phyloP scores from a whole-genome alignment of 495 filamentous ascomycete genomes.

The Ramalina peruviana region DNA sequence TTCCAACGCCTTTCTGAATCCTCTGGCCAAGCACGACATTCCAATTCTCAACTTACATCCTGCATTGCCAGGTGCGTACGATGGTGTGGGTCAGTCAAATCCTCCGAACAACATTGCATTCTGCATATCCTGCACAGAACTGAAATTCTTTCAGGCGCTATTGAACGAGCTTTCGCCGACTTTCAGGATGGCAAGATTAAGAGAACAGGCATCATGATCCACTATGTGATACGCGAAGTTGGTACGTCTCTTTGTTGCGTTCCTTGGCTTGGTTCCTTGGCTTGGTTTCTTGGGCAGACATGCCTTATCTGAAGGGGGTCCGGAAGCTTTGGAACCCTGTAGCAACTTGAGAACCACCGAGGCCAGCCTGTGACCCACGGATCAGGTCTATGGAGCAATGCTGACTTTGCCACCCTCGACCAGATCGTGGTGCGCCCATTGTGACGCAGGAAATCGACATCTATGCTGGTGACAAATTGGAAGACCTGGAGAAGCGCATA shows the following conservation, averaged over 20 bases:
- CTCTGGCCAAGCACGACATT: slow-evolving; percentile 43
- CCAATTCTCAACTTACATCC: slow-evolving; percentile 82
- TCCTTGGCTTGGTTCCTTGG: too few species aligned
- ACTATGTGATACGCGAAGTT: slow-evolving; percentile 73
- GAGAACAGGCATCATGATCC: slow-evolving; percentile 80
- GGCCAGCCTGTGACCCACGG: too few species aligned
- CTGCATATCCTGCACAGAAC: slow-evolving; percentile 13
- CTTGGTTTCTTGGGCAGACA: too few species aligned
- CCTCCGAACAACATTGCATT: slow-evolving; percentile 1
- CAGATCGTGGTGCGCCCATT: not conserved
- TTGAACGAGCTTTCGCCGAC: slow-evolving; percentile 62
- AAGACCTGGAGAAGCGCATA: slow-evolving; percentile 54
- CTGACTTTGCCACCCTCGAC: not conserved
- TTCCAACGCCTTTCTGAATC: slow-evolving; percentile 47
- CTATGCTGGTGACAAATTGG: slow-evolving; percentile 45
- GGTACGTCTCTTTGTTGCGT: slow-evolving; percentile 25
- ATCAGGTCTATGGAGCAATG: too few species aligned
- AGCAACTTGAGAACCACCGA: too few species aligned
- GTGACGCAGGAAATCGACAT: slow-evolving; percentile 23
- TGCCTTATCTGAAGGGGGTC: too few species aligned
- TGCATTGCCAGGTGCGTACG: slow-evolving; percentile 59
- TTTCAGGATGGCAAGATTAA: slow-evolving; percentile 57
- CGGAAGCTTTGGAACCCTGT: too few species aligned
- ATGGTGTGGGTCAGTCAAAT: slow-evolving; percentile 43
- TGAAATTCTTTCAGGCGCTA: slow-evolving; percentile 31